Conservation (phyloP, 768 basidiomycete species). For the Tricholoma terreum region DNA sequence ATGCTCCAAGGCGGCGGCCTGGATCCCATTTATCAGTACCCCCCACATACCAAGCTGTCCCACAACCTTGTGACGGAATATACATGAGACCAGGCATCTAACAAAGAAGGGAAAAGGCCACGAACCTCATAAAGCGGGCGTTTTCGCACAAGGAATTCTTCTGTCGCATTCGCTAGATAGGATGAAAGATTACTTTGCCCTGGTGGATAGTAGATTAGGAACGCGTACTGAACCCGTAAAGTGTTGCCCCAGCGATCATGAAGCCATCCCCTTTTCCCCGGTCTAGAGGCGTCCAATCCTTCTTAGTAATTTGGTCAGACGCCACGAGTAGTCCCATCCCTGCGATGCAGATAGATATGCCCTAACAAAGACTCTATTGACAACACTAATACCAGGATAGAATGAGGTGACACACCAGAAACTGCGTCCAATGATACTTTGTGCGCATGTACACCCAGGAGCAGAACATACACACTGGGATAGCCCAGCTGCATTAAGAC, state of each 20-base stretch:
- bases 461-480: constrained; percentile 81
- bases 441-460: constrained; percentile 81
- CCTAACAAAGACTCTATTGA: constrained; percentile 35
- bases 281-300: constrained; percentile 63
- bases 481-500: constrained; percentile 65
- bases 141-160: constrained; percentile 81
- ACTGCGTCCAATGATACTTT: constrained; percentile 80
- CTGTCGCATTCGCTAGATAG: constrained; percentile 73
- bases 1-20: constrained; percentile 75
- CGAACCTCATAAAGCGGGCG: constrained; percentile 74
- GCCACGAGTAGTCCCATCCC: constrained; percentile 80
- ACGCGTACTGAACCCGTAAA: constrained; percentile 80
- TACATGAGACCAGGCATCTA: neutral
- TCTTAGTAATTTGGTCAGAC: constrained; percentile 75
- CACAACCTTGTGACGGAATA: constrained; percentile 48
- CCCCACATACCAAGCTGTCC: constrained; percentile 89
- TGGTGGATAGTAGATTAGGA: neutral
- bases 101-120: neutral
- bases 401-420: constrained; percentile 46
- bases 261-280: constrained; percentile 80
- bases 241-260: constrained; percentile 82
- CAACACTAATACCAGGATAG: neutral
- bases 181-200: neutral
- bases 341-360: constrained; percentile 66
- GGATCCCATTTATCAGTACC: constrained; percentile 72